phyloP scores from a whole-genome alignment of 768 basidiomycete species.

The Termitomyces sp. region DNA sequence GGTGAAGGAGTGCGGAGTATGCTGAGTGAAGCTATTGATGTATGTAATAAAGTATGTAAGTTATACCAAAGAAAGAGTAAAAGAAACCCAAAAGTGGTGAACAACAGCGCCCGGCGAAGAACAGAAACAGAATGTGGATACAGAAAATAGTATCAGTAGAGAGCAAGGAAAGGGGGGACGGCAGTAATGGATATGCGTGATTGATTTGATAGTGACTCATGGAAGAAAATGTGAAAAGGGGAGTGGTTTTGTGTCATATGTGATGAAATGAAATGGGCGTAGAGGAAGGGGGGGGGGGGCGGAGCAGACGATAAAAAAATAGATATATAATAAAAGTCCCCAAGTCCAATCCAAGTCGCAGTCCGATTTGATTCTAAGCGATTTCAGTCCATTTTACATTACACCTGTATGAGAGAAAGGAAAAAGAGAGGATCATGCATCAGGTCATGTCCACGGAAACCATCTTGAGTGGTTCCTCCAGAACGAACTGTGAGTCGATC shows the following conservation, averaged over 20 bases:
- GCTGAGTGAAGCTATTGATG: background rate
- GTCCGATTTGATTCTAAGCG: background rate
- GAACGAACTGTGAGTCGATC: constrained; percentile 10
- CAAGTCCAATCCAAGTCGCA: background rate
- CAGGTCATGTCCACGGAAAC: constrained; percentile 10
- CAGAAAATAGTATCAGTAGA: background rate
- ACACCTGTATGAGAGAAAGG: background rate
- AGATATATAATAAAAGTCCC: background rate
- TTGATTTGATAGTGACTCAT: background rate
- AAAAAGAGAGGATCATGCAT: background rate
- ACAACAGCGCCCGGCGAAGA: background rate
- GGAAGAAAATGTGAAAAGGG: background rate
- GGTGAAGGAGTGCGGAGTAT: background rate
- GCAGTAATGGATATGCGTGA: background rate
- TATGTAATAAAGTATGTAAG: background rate
- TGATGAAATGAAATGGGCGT: background rate
- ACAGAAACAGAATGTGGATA: background rate
- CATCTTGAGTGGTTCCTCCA: constrained; percentile 15
- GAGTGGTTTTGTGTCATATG: background rate
- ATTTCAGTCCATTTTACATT: background rate
- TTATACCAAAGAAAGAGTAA: background rate
- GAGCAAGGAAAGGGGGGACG: background rate
- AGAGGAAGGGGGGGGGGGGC: too few species aligned
- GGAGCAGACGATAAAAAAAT: background rate
- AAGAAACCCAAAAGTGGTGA: background rate